Conservation (phyloP, 495 filamentous ascomycete species). For the Lasiosphaeris hirsuta region DNA sequence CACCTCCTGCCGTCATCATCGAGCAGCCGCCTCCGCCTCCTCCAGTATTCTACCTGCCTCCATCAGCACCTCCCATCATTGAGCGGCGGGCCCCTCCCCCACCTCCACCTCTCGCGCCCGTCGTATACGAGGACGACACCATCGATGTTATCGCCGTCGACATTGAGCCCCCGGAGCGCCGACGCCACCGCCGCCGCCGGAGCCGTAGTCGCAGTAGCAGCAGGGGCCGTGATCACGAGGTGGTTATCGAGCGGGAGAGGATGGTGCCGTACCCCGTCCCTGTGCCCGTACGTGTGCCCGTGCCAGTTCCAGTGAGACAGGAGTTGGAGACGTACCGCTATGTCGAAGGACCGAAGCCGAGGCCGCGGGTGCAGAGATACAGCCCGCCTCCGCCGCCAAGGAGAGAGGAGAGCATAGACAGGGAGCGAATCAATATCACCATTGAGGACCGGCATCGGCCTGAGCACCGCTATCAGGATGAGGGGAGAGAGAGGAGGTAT, state of each 20-base stretch:
- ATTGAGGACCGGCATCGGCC: conserved; percentile 13
- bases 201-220: conserved; percentile 22
- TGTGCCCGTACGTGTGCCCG: conserved; percentile 31
- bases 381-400: neutral
- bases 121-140: conserved; percentile 28
- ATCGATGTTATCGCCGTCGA: conserved; percentile 54
- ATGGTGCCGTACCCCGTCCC: conserved; percentile 36
- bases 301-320: conserved; percentile 25
- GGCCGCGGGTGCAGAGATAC: neutral
- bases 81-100: conserved; percentile 13
- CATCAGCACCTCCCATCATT: conserved; percentile 26
- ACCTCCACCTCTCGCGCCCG: conserved; percentile 23
- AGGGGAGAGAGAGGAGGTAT: neutral
- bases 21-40: conserved; percentile 27
- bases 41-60: conserved; percentile 19
- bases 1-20: conserved; percentile 30
- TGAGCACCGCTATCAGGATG: neutral
- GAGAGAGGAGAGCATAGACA: conserved; percentile 3
- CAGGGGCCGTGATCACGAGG: conserved; percentile 35
- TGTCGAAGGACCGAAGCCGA: conserved; percentile 2
- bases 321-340: conserved; percentile 45
- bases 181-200: conserved; percentile 19
- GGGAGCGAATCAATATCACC: conserved; percentile 10
- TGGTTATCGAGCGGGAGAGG: conserved; percentile 49
- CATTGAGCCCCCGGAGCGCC: conserved; percentile 37